These are phyloP conservation scores for Azolla pinnata DNA, from an alignment of 75 land plant genomes.

Conservation along the genomic window DNA sequence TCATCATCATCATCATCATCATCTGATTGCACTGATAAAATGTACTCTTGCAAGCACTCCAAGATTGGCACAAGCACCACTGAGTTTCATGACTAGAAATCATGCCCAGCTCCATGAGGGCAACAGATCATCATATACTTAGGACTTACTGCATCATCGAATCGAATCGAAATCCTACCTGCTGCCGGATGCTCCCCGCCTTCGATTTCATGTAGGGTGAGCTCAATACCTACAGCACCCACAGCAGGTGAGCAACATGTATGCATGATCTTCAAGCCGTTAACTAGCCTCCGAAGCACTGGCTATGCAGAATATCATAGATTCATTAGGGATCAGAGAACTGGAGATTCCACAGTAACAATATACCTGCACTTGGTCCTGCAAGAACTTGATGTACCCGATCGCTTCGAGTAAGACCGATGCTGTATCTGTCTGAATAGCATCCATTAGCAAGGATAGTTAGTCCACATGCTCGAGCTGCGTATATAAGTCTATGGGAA, in stretches of 20 bases:
- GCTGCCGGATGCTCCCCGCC: background rate
- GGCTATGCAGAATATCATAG: too few relatives aligned
- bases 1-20: background rate
- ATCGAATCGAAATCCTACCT: background rate
- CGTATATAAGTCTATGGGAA: too few relatives aligned
- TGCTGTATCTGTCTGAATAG: slow-evolving; percentile 70
- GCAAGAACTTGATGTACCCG: slow-evolving; percentile 77
- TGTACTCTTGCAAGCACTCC: background rate
- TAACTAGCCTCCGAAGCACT: too few relatives aligned
- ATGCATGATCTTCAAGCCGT: too few relatives aligned
- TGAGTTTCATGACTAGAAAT: background rate
- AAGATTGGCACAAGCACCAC: background rate
- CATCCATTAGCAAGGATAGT: too few relatives aligned
- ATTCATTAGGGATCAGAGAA: too few relatives aligned
- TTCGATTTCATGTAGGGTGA: slow-evolving; percentile 43
- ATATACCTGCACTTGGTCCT: slow-evolving; percentile 64
- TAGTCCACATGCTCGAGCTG: too few relatives aligned
- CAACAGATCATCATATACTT: background rate
- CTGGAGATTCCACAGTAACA: too few relatives aligned
- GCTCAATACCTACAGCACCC: slow-evolving; percentile 42
- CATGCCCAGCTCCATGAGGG: too few relatives aligned
- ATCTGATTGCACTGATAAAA: background rate
- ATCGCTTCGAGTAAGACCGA: slow-evolving; percentile 75
- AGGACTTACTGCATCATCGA: background rate
- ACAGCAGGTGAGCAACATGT: too few relatives aligned